Evolutionary conservation across 257 asterid species (phyloP).

Genomic region (Lantana camara): DNA sequence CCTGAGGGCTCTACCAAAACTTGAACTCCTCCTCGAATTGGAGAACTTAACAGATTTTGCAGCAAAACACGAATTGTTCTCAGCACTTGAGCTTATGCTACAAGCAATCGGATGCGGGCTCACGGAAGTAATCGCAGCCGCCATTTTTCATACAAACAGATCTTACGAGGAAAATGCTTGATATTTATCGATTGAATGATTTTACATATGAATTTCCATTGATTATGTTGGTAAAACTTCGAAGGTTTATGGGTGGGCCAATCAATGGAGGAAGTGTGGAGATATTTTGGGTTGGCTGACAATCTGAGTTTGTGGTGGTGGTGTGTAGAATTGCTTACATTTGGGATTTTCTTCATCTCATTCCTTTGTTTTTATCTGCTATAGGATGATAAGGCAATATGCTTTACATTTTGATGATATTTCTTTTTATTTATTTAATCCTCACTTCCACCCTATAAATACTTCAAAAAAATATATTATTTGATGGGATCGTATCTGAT

Average conservation of each 20-base stretch:
- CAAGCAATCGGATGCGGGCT: slow-evolving; percentile 38
- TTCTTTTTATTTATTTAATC: not conserved
- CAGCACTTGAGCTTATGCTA: slow-evolving; percentile 34
- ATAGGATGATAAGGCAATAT: slow-evolving; percentile 21
- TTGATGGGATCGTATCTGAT: too few relatives aligned
- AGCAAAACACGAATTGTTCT: slow-evolving; percentile 33
- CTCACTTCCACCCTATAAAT: too few relatives aligned
- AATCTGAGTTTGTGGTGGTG: slow-evolving; percentile 73
- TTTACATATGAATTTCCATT: slow-evolving; percentile 11
- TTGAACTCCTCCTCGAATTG: slow-evolving; percentile 31
- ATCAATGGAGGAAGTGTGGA: slow-evolving; percentile 19
- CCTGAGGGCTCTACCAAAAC: slow-evolving; percentile 35
- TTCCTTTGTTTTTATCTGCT: slow-evolving; percentile 40
- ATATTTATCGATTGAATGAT: not conserved
- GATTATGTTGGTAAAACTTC: too few relatives aligned
- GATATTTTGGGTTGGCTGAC: slow-evolving; percentile 50
- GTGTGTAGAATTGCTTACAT: slow-evolving; percentile 28
- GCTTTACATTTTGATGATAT: not conserved
- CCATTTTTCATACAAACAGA: slow-evolving; percentile 49
- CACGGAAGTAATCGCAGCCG: slow-evolving; percentile 59
- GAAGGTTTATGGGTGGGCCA: slow-evolving; percentile 33
- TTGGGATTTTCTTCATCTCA: slow-evolving; percentile 49
- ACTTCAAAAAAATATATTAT: too few relatives aligned
- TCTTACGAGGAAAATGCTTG: slow-evolving; percentile 7
- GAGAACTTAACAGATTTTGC: slow-evolving; percentile 34